These are phyloP conservation scores for Chamaenerion angustifolium DNA, from an alignment of 345 rosid species.

Conservation along the genomic window DNA sequence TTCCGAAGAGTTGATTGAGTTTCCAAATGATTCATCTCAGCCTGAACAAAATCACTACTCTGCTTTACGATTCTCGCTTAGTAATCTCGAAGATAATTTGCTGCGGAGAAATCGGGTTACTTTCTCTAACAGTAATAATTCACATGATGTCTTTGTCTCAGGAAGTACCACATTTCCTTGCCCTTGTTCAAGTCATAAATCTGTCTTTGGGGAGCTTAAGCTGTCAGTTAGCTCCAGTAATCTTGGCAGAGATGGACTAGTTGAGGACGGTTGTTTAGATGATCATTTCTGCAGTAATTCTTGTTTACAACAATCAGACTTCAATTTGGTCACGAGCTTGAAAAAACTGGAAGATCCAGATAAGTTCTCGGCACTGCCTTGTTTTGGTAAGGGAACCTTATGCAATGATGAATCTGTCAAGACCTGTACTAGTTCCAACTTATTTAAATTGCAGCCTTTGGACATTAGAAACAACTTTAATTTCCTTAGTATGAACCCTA, in stretches of 20 bases:
- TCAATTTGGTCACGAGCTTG: slow-evolving; percentile 4
- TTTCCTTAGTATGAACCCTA: slow-evolving; percentile 57
- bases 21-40: slow-evolving; percentile 18
- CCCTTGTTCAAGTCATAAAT: too few relatives aligned
- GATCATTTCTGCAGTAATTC: slow-evolving; percentile 22
- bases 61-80: slow-evolving; percentile 39
- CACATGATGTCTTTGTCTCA: slow-evolving; percentile 10
- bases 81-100: slow-evolving; percentile 16
- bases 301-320: slow-evolving; percentile 18
- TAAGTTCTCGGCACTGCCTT: slow-evolving; percentile 10
- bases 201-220: too few relatives aligned
- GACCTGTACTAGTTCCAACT: neutral
- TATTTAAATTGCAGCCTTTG: slow-evolving; percentile 19
- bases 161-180: slow-evolving; percentile 15
- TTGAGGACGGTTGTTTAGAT: slow-evolving; percentile 25
- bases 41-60: slow-evolving; percentile 37
- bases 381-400: slow-evolving; percentile 13
- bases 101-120: slow-evolving; percentile 18
- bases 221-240: too few relatives aligned
- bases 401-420: slow-evolving; percentile 7
- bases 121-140: slow-evolving; percentile 11
- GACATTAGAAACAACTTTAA: slow-evolving; percentile 22
- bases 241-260: slow-evolving; percentile 12
- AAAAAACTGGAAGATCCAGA: slow-evolving; percentile 2
- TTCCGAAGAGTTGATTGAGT: slow-evolving; percentile 28